phyloP scores from a whole-genome alignment of 176 grass and related monocot genomes.

The Juncus inflexus region DNA sequence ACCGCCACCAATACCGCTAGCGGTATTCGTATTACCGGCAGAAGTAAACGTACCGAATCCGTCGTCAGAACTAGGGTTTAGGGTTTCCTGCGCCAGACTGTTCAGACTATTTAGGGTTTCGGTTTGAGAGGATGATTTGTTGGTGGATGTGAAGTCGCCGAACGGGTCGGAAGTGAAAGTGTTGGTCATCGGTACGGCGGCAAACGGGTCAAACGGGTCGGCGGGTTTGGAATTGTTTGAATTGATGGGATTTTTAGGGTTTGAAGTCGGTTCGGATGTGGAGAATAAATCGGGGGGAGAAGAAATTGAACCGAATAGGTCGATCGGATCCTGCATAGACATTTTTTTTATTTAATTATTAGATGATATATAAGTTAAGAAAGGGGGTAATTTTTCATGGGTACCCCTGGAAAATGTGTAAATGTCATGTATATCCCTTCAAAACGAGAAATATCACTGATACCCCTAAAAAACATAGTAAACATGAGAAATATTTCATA shows the following conservation, averaged over 20 bases:
- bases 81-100: not conserved
- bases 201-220: conserved; percentile 83
- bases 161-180: conserved; percentile 79
- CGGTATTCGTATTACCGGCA: conserved; percentile 8
- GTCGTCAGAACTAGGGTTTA: conserved; percentile 22
- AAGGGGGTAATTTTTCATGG: too few species aligned
- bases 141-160: conserved; percentile 50
- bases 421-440: not conserved
- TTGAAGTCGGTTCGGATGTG: conserved; percentile 28
- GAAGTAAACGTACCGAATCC: conserved; percentile 41
- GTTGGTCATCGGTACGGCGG: conserved; percentile 63
- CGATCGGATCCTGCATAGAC: too few species aligned
- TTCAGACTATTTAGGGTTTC: conserved; percentile 27
- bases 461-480: too few species aligned
- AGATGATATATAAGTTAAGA: conserved; percentile 24
- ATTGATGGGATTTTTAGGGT: conserved; percentile 4
- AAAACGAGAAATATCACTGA: conserved; percentile 6
- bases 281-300: conserved; percentile 52
- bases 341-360: not conserved
- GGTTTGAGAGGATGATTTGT: conserved; percentile 30
- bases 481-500: too few species aligned
- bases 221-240: conserved; percentile 22
- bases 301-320: not conserved
- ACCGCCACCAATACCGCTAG: conserved; percentile 30
- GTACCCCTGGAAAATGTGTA: too few species aligned